Percentiles rank a stretch among this genome's conserved stretches.
Conservation (phyloP, 2,329 filamentous ascomycete species). For the Alternaria novae-zelandiae region DNA sequence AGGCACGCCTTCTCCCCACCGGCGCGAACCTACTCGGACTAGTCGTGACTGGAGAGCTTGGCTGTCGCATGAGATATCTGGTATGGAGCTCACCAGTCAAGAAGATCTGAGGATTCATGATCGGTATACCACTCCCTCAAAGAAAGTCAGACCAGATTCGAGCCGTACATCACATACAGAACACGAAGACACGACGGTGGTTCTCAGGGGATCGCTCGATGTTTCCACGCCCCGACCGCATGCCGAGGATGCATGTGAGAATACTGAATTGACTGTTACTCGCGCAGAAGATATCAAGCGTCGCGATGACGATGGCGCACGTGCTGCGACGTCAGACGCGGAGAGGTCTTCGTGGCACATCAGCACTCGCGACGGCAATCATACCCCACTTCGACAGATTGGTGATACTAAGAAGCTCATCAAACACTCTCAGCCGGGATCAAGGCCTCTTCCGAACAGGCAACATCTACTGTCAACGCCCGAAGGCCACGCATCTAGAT, state of each 20-base stretch:
- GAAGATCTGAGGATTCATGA: constrained; percentile 39
- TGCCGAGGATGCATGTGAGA: background rate
- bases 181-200: constrained; percentile 32
- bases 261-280: background rate
- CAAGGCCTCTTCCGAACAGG: background rate
- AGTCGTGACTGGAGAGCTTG: constrained; percentile 57
- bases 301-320: background rate
- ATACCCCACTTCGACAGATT: background rate
- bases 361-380: background rate
- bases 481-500: constrained; percentile 11
- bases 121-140: constrained; percentile 20
- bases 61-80: constrained; percentile 54
- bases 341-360: background rate
- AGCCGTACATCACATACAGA: constrained; percentile 30
- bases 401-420: background rate
- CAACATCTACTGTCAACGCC: constrained; percentile 3
- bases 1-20: constrained; percentile 38
- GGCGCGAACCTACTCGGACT: constrained; percentile 30
- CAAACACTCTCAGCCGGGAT: background rate
- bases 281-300: background rate
- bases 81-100: constrained; percentile 38
- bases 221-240: constrained; percentile 5
- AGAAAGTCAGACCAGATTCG: constrained; percentile 25
- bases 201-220: constrained; percentile 17
- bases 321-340: background rate